These are phyloP conservation scores for Telfairia occidentalis DNA, from an alignment of 331 rosid species.

Conservation along the genomic window DNA sequence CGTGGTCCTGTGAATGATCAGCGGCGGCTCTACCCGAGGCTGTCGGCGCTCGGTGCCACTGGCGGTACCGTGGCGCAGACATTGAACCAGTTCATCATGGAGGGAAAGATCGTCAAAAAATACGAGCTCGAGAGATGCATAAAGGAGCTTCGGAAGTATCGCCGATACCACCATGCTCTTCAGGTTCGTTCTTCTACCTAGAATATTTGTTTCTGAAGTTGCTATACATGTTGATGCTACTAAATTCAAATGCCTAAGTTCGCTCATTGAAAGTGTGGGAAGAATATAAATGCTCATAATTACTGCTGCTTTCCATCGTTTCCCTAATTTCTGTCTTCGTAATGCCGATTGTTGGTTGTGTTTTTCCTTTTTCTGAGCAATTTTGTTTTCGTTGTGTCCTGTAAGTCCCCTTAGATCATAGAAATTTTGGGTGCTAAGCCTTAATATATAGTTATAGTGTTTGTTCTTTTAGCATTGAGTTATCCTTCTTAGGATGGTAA, in stretches of 20 bases:
- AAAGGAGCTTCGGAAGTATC: conserved; percentile 51
- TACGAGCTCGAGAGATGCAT: conserved; percentile 28
- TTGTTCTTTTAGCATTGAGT: background rate
- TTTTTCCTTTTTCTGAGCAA: background rate
- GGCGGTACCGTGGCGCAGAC: conserved; percentile 48
- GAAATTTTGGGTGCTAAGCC: background rate
- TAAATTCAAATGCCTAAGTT: background rate
- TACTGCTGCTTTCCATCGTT: background rate
- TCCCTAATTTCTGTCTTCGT: background rate
- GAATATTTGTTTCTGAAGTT: background rate
- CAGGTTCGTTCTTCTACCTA: conserved; percentile 33
- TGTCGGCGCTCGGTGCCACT: conserved; percentile 41
- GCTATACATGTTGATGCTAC: background rate
- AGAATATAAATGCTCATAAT: background rate
- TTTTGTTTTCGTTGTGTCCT: background rate
- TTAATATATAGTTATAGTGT: background rate
- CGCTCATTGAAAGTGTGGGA: background rate
- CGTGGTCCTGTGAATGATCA: background rate
- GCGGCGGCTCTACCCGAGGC: conserved; percentile 34
- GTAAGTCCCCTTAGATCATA: background rate
- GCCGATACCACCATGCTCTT: conserved; percentile 39
- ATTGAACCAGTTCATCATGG: conserved; percentile 41
- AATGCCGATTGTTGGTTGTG: background rate
- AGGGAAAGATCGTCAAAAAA: conserved; percentile 42
- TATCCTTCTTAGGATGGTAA: background rate